These are phyloP conservation scores for Chytriomyces confervae DNA, from an alignment of 192 early-diverging fungal genomes.

Conservation along the genomic window DNA sequence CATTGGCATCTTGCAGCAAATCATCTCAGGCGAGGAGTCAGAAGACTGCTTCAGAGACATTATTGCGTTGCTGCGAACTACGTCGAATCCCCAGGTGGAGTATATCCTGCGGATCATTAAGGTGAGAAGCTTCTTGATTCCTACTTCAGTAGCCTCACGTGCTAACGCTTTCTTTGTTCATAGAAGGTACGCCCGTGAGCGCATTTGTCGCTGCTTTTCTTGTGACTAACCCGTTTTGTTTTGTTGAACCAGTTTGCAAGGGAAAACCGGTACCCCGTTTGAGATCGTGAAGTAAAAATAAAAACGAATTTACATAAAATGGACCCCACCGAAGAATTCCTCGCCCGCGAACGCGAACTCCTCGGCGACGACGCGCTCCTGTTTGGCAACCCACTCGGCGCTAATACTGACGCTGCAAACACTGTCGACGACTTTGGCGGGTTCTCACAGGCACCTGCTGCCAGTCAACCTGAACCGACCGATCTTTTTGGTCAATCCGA, in stretches of 20 bases:
- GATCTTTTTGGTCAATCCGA: no score
- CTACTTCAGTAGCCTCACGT: not conserved
- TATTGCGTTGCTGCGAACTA: conserved; percentile 59
- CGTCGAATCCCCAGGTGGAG: conserved; percentile 67
- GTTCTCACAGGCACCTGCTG: not conserved
- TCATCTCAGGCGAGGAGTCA: conserved; percentile 53
- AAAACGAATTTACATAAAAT: not conserved
- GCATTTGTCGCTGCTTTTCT: no score
- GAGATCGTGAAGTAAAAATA: not conserved
- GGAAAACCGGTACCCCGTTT: conserved; percentile 41
- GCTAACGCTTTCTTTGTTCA: not conserved
- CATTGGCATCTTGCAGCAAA: conserved; percentile 62
- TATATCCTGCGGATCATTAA: conserved; percentile 67
- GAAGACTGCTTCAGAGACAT: conserved; percentile 63
- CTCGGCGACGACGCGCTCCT: conserved; percentile 61
- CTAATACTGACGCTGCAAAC: not conserved
- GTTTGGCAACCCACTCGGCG: conserved; percentile 48
- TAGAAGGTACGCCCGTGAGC: not conserved
- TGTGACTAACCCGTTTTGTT: no score
- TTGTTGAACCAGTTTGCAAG: conserved; percentile 38
- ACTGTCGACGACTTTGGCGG: not conserved
- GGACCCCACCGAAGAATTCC: conserved; percentile 45
- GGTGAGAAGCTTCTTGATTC: conserved; percentile 19
- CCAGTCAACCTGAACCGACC: not conserved
- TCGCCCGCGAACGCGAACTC: conserved; percentile 59